phyloP scores from a whole-genome alignment of 1,139 yeast genomes.

The Wickerhamomyces sp. region DNA sequence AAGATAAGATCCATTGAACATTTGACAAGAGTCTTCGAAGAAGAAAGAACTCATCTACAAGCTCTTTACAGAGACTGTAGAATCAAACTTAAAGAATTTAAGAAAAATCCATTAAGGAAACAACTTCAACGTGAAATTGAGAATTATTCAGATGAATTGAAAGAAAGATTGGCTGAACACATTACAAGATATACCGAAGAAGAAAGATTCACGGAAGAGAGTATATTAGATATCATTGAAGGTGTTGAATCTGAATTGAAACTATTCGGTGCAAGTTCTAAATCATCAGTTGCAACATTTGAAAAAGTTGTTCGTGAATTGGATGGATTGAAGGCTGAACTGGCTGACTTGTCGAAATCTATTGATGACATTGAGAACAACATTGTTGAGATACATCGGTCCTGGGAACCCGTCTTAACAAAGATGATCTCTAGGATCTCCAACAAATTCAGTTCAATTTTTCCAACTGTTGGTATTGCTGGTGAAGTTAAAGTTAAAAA shows the following conservation, averaged over 20 bases:
- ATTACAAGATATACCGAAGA: conserved; percentile 40
- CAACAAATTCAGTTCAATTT: conserved; percentile 56
- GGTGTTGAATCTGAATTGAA: conserved; percentile 33
- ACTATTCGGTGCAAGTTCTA: conserved; percentile 31
- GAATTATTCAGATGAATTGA: conserved; percentile 39
- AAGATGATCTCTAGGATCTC: conserved; percentile 51
- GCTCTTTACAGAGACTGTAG: conserved; percentile 37
- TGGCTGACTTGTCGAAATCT: conserved; percentile 26
- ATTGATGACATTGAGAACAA: conserved; percentile 29
- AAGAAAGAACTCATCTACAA: conserved; percentile 28
- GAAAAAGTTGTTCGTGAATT: conserved; percentile 29
- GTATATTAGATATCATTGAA: conserved; percentile 29
- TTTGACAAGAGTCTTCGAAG: conserved; percentile 33
- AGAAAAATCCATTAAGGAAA: conserved; percentile 40
- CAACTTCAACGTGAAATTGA: conserved; percentile 37
- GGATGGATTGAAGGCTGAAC: conserved; percentile 18
- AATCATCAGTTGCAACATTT: conserved; percentile 34
- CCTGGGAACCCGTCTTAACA: conserved; percentile 59
- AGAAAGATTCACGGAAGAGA: conserved; percentile 37
- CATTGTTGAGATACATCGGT: conserved; percentile 35
- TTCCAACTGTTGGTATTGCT: conserved; percentile 73
- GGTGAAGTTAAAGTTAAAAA: conserved; percentile 66
- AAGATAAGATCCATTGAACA: conserved; percentile 29
- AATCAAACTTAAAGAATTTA: conserved; percentile 36
- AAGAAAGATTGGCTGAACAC: conserved; percentile 35